These are phyloP conservation scores for Russula lepida DNA, from an alignment of 768 basidiomycete species.

Conservation along the genomic window DNA sequence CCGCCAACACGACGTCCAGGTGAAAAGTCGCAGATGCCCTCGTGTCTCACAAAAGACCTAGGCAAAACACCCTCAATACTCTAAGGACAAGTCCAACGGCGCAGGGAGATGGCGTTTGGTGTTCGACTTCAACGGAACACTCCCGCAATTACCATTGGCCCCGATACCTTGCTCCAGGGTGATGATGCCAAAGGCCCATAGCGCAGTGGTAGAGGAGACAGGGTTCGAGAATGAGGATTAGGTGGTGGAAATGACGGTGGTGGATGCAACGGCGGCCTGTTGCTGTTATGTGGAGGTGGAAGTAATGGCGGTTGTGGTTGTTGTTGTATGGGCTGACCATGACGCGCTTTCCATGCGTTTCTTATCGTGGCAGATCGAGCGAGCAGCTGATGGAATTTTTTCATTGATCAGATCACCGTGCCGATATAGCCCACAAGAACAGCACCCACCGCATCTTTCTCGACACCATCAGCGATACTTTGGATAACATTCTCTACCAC, in stretches of 20 bases:
- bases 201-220: slow-evolving; percentile 34
- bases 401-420: not conserved
- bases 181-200: slow-evolving; percentile 62
- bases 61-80: not conserved
- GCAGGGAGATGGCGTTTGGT: not conserved
- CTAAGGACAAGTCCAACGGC: not conserved
- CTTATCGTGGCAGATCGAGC: slow-evolving; percentile 56
- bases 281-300: slow-evolving; percentile 23
- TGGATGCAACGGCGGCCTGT: slow-evolving; percentile 14
- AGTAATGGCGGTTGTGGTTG: slow-evolving; percentile 1
- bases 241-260: slow-evolving; percentile 21
- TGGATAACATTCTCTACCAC: slow-evolving; percentile 85
- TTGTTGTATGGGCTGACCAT: slow-evolving; percentile 23
- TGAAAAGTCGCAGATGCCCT: not conserved
- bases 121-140: slow-evolving; percentile 47
- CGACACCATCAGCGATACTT: slow-evolving; percentile 91
- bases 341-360: slow-evolving; percentile 66
- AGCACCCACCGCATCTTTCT: slow-evolving; percentile 66
- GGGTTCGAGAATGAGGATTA: slow-evolving; percentile 16
- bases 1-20: not conserved
- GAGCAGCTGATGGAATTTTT: slow-evolving; percentile 45
- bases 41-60: not conserved
- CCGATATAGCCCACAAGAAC: not conserved
- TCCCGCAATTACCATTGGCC: slow-evolving; percentile 52
- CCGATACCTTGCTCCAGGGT: slow-evolving; percentile 67